phyloP scores from a whole-genome alignment of 2,329 filamentous ascomycete genomes.

The Alternaria triticimaculans region DNA sequence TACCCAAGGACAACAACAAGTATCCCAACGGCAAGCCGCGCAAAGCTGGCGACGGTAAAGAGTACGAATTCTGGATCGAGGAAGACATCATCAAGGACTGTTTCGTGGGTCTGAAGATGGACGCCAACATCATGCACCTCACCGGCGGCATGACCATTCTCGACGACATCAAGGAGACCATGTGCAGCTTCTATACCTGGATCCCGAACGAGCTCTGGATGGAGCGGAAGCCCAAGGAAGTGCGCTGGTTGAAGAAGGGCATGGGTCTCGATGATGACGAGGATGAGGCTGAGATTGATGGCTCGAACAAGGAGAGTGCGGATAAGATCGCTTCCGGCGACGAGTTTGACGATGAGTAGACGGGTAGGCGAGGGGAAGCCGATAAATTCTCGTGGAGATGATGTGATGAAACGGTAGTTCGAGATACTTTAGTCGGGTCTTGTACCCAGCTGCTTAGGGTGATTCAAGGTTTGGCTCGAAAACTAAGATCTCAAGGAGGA shows the following conservation, averaged over 20 bases:
- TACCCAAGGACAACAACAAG: conserved; percentile 41
- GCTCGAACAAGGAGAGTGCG: conserved; percentile 7
- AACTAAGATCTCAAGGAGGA: not conserved
- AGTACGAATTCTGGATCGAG: conserved; percentile 71
- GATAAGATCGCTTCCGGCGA: conserved; percentile 18
- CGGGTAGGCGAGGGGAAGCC: conserved; percentile 2
- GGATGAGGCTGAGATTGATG: conserved; percentile 13
- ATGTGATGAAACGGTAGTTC: not conserved
- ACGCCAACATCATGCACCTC: conserved; percentile 39
- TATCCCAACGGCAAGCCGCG: conserved; percentile 31
- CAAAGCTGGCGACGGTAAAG: conserved; percentile 44
- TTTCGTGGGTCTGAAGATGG: conserved; percentile 63
- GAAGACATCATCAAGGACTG: conserved; percentile 63
- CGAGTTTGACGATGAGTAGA: conserved; percentile 25
- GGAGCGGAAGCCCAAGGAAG: conserved; percentile 36
- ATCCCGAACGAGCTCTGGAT: conserved; percentile 53
- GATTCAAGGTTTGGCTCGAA: not conserved
- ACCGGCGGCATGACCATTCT: conserved; percentile 37
- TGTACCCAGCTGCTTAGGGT: not conserved
- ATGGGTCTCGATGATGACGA: conserved; percentile 25
- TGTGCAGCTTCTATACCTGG: conserved; percentile 54
- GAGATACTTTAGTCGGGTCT: not conserved
- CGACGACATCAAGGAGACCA: conserved; percentile 48
- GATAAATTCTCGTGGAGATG: not conserved
- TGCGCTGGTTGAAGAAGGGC: conserved; percentile 33